Base-by-base conservation (phyloP, 257 asterid genomes). In the Nicotiana knightiana region DNA sequence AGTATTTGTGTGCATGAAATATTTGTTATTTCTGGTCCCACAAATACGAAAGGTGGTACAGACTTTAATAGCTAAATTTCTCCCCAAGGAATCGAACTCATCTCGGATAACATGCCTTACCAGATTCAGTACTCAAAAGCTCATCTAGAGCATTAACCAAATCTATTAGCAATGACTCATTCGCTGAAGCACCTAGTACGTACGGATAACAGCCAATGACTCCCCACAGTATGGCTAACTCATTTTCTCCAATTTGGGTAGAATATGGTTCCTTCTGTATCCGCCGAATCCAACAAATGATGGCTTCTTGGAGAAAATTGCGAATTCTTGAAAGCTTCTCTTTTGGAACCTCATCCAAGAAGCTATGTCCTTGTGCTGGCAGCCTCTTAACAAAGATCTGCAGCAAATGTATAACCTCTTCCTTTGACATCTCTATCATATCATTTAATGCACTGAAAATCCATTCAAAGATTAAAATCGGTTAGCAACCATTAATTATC, bases 191-290 rank as follows among this genome's bases (percentile, higher is more conserved):
- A 82, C 86, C 88, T 73, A 83, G 79, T 54, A 91, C 37, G 81
- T 88, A 88, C 79, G 97, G 87, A 88, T 90, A 93, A 89, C 98
- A 94, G 61, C 83, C 75, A 84, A 91, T 76, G 83, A 92, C 90
- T 79, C 95, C 99, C 98, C 98, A 96, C 39, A 94, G 87, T 63
- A 89, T 86, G 73, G 97, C 93, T 90, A 92, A 83, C 61, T 76
- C 86, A 83, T 87, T 85, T 84, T 86, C 90, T 78, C 87, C 86
- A 85, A 88, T 70, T 81, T 83, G 84, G 75, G 77, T 67, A n/a
- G 88, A 79, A 57, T 81, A 77, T 46, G 80, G 54, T 76, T 82
- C 85, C 81, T 88, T 88, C 55, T 84, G 79, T 55, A 76, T 78
- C 82, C 80, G 78, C 76, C 67, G 85, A 59, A 87, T 87, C 97